Percentiles rank a stretch among this genome's conserved stretches.
Conservation (phyloP, 2,329 filamentous ascomycete genomes). For the Metarhizium brunneum region DNA sequence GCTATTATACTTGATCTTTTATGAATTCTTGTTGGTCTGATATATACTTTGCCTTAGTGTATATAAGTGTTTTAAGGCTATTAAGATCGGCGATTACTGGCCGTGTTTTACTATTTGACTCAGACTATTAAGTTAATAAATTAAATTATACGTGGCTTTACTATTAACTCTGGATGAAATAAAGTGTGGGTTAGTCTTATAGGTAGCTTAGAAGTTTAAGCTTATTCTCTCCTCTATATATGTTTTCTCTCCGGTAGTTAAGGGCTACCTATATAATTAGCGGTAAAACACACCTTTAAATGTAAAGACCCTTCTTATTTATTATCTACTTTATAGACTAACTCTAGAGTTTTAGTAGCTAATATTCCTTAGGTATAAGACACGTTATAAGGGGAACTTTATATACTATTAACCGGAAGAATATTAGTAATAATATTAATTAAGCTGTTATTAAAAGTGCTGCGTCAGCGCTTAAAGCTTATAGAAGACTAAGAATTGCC, state of each 20-base stretch:
- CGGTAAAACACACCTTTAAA: not conserved
- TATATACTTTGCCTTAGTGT: too few species aligned
- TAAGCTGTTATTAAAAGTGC: not conserved
- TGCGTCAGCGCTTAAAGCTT: not conserved
- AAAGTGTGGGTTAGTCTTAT: not conserved
- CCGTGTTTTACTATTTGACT: not conserved
- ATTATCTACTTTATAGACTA: not conserved
- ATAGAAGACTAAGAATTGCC: not conserved
- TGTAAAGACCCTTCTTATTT: not conserved
- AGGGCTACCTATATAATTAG: not conserved
- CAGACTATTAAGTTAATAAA: not conserved
- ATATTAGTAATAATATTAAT: not conserved
- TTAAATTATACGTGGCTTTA: not conserved
- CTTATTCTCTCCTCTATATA: not conserved
- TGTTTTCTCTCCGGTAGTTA: not conserved
- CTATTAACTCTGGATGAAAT: not conserved
- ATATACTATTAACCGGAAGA: not conserved
- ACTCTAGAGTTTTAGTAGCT: too few species aligned
- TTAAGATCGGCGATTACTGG: not conserved
- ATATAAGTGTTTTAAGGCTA: too few species aligned
- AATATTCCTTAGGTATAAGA: not conserved
- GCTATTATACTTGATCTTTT: too few species aligned
- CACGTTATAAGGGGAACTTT: not conserved
- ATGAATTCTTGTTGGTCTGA: too few species aligned
- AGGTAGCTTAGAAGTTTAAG: not conserved